Base-by-base conservation (phyloP, 148 eudicot genomes). In the Nepenthes mirabilis region DNA sequence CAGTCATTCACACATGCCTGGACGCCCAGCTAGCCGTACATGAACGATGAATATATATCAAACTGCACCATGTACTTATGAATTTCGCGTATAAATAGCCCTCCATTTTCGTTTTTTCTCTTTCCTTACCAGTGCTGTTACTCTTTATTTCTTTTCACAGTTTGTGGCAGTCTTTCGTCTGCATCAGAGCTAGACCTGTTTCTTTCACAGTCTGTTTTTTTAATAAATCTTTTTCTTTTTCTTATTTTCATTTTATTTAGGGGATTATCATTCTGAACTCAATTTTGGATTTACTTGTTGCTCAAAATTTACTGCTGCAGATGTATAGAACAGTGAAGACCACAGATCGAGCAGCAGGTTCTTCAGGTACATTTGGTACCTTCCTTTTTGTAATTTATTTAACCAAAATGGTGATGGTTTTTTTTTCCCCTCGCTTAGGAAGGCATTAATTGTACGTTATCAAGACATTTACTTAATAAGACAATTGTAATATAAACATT, bases 281-380 rank as follows among this genome's bases (percentile, higher is more conserved):
- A 14, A 33, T 11, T 6, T 54, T 54, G 7, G 10, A 34, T 2
- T 14, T 14, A 33, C 10, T 4, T 54, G 11, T 23, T 6, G 13
- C 57, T 54, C 9, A 14, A 54, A 5, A 1, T 34, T 68, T 3
- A 14, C 5, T 37, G 36, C 52, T 47, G 77, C 80, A 87, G 95
- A 87, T 87, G 98, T 93, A 85, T 76, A 76, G 98, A 55, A 93
- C 98, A 13, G 91, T 93, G 58, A 93, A 93, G 72, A 88, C 96
- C 45, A 93, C 98, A 37, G 96, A 83, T 76, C 77, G 90, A 73
- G 83, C 96, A 36, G 83, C 89, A 47, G 88, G 83, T 72, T 76
- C 87, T 62, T 79, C 96, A 68, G 98, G 98, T 91, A 59, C 45
- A n/a, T 57, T 14, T 23, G 55, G 37, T 48, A 50, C 36, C 50